Percentiles rank a stretch among this genome's conserved stretches.
Evolutionary conservation across 2,329 filamentous ascomycete genomes (phyloP).

Genomic region (Annulohypoxylon truncatum): DNA sequence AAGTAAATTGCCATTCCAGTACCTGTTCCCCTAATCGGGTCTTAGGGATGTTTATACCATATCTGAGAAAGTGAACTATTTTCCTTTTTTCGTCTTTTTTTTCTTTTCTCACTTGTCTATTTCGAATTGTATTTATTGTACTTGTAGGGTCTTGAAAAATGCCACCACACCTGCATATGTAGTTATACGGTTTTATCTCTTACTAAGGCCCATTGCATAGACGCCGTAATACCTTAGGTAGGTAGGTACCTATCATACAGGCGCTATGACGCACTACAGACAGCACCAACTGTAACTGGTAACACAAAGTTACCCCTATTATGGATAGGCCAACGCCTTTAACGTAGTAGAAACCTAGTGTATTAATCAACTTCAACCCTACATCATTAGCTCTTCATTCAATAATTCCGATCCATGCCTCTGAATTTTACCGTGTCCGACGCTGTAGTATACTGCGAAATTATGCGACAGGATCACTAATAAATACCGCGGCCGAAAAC

Average conservation of each 20-base stretch:
- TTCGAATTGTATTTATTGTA: too few relatives aligned
- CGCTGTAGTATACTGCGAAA: background rate
- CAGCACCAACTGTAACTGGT: background rate
- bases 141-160: too few relatives aligned
- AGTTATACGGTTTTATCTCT: background rate
- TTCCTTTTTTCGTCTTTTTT: background rate
- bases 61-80: background rate
- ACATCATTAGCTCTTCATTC: background rate
- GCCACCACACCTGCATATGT: too few relatives aligned
- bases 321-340: background rate
- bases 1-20: background rate
- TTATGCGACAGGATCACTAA: background rate
- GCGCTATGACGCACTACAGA: background rate
- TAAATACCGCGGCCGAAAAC: slow-evolving; percentile 5
- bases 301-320: background rate
- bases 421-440: background rate
- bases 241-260: background rate
- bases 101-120: background rate
- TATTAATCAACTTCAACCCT: slow-evolving; percentile 7
- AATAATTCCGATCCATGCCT: background rate
- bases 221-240: background rate
- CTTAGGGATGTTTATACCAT: slow-evolving; percentile 20
- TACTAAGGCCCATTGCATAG: background rate
- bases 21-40: background rate
- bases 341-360: too few relatives aligned